Conservation (phyloP, 1,284 basidiomycete genomes). For the Trametes sp. region DNA sequence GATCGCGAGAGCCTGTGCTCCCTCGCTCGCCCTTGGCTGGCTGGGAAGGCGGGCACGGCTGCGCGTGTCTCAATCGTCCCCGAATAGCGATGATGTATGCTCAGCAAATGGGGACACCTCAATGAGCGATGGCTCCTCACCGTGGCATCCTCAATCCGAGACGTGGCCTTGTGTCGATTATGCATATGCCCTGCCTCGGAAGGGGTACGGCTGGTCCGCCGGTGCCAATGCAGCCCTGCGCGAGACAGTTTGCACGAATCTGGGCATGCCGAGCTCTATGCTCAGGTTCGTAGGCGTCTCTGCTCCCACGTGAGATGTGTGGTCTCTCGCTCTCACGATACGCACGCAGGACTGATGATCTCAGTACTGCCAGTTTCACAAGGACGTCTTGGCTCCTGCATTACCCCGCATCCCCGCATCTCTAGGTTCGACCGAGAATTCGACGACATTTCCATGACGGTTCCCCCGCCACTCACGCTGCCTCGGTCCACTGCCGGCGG, state of each 20-base stretch:
- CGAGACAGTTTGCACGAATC: conserved; percentile 21
- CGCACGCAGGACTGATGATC: conserved; percentile 21
- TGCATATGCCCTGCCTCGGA: conserved; percentile 22
- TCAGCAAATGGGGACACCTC: conserved; percentile 13
- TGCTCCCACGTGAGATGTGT: conserved; percentile 22
- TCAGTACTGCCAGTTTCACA: conserved; percentile 17
- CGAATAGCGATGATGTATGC: conserved; percentile 16
- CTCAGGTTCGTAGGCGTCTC: conserved; percentile 12
- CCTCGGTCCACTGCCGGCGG: not conserved
- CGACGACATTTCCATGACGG: conserved; percentile 29
- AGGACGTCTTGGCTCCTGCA: conserved; percentile 10
- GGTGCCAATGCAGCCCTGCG: conserved; percentile 11
- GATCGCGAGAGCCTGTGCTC: conserved; percentile 25
- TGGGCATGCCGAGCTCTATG: conserved; percentile 29
- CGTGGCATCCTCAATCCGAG: not conserved
- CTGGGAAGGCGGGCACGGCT: conserved; percentile 11
- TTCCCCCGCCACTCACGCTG: conserved; percentile 25
- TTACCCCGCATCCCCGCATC: conserved; percentile 19
- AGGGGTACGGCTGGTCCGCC: conserved; percentile 20
- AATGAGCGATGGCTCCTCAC: not conserved
- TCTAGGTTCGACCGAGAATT: conserved; percentile 27
- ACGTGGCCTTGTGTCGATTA: conserved; percentile 1
- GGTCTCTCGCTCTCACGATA: conserved; percentile 22
- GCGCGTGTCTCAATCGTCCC: conserved; percentile 2
- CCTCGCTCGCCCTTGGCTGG: not conserved